Base-by-base conservation (phyloP, 1,284 basidiomycete genomes). In the Cryptococcus depauperatus region DNA sequence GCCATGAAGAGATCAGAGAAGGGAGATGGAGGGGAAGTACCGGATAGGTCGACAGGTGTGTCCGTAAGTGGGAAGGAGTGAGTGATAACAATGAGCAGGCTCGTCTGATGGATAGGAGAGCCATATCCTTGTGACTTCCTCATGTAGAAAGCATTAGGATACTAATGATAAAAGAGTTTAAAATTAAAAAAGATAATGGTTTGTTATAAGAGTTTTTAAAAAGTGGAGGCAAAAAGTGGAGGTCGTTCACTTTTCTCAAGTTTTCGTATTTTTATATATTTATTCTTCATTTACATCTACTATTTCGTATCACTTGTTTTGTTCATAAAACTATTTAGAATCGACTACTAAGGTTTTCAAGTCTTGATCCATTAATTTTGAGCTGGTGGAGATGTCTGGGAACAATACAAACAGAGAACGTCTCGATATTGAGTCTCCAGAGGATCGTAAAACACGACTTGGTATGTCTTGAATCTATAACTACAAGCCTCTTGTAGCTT, bases 1-100 rank as follows among this genome's bases (percentile, higher is more conserved):
- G 52, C 61, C 61, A 65, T 22, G 43, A 29, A 19, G 39, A 18
- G 10, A 51, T 47, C 9, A 64, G 50, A 14, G 47, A 39, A 5
- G 54, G 48, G n/a, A 64, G 45, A 30, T 57, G 50, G 10, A 66
- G 52, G 6, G 62, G 54, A 7, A 22, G 35, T 4, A 55, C 47
- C 5, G 34, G 18, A 4, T 42, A 11, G 3, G 23, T 14, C 2
- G 48, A n/a, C 32, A 66, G 54, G 41, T 66, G 59, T 3, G 41
- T n/a, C 16, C 45, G 46, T 14, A 64, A 57, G 13, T 47, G 40
- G 9, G 48, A 7, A 1, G 57, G 50, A 1, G 50, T 47, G 16
- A 52, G 22, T 2, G 41, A 27, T 5, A 37, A 7, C 25, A 52
- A 29, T 11, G 43, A 43, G 9, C 44, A 26, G 1, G 50, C 50